Evolutionary conservation across 176 grass and related monocot genomes (phyloP).

Genomic region (Ampelocalamus luodianensis): DNA sequence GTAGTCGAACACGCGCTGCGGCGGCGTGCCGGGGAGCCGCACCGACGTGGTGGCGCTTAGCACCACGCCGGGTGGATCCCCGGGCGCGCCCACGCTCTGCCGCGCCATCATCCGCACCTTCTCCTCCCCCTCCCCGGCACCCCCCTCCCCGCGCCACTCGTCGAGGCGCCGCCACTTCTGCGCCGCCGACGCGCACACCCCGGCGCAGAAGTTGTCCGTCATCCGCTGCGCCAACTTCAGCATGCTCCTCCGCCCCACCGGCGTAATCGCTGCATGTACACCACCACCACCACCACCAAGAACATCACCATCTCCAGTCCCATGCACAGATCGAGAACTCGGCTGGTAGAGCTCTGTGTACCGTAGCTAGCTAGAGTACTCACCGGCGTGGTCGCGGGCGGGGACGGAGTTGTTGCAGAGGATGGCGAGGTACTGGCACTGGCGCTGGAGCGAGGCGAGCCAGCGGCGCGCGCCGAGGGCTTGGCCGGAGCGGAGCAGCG

Average conservation of each 20-base stretch:
- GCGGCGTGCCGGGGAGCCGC: constrained; percentile 42
- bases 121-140: constrained; percentile 43
- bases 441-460: constrained; percentile 70
- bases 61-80: constrained; percentile 64
- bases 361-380: not conserved
- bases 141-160: constrained; percentile 48
- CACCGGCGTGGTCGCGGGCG: constrained; percentile 52
- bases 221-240: constrained; percentile 78
- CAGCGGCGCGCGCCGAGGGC: constrained; percentile 73
- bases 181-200: constrained; percentile 61
- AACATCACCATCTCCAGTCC: not conserved
- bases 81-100: constrained; percentile 64
- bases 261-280: constrained; percentile 48
- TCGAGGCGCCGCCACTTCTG: constrained; percentile 73
- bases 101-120: constrained; percentile 77
- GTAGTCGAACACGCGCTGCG: constrained; percentile 67
- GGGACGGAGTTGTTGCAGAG: constrained; percentile 60
- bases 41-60: constrained; percentile 75
- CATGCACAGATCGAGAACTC: not conserved
- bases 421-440: constrained; percentile 73
- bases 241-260: constrained; percentile 65
- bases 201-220: constrained; percentile 69
- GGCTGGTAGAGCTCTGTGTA: not conserved
- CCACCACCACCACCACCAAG: not conserved
- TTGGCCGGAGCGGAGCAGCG: constrained; percentile 66